These are phyloP conservation scores for Pseudopyricularia javanii DNA, from an alignment of 2,329 filamentous ascomycete species.

Conservation along the genomic window DNA sequence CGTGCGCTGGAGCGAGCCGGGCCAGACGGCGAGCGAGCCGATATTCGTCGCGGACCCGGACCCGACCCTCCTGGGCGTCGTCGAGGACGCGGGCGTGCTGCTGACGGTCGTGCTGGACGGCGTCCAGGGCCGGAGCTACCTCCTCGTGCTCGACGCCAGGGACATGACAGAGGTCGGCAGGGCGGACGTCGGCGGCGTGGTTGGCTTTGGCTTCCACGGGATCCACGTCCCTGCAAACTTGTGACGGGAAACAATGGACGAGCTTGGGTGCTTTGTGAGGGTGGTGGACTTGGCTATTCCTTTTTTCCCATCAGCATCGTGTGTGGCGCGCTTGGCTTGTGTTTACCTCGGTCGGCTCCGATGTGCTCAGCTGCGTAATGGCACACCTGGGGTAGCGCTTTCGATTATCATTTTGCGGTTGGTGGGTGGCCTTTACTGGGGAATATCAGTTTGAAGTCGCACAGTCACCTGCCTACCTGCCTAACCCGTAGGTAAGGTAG, in stretches of 20 bases:
- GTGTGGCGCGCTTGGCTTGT: no score
- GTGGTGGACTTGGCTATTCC: neutral
- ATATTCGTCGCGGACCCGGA: constrained; percentile 49
- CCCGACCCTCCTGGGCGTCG: constrained; percentile 18
- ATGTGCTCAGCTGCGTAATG: no score
- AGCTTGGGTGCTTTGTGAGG: neutral
- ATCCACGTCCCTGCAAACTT: constrained; percentile 20
- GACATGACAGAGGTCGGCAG: constrained; percentile 52
- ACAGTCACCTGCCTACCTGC: no score
- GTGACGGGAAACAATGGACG: neutral
- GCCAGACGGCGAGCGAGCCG: constrained; percentile 56
- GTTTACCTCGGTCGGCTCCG: no score
- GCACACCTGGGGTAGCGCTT: no score
- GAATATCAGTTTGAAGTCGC: no score
- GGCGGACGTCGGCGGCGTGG: constrained; percentile 47
- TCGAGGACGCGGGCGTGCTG: constrained; percentile 52
- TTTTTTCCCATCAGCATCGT: no score
- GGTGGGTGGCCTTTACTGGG: no score
- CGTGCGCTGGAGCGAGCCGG: constrained; percentile 20
- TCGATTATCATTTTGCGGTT: no score
- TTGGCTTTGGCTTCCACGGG: constrained; percentile 57
- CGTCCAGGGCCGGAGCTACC: constrained; percentile 43
- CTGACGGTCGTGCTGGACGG: constrained; percentile 55
- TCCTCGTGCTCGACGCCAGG: constrained; percentile 51
- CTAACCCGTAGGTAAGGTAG: no score